Conservation (phyloP, 2,329 filamentous ascomycete genomes). For the Penicillium olsonii region DNA sequence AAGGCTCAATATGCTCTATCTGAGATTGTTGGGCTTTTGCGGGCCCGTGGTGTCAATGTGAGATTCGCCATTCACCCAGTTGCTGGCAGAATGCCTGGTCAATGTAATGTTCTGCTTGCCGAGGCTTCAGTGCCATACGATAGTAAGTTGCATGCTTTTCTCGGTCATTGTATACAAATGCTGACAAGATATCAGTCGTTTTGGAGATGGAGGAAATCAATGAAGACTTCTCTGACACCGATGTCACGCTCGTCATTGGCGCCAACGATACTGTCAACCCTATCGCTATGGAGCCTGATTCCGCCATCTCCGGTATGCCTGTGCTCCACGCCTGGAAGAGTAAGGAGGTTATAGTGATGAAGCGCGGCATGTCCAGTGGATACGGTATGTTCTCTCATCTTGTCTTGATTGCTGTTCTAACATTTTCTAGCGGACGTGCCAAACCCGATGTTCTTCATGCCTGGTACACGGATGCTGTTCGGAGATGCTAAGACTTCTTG, state of each 20-base stretch:
- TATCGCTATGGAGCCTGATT: slow-evolving; percentile 79
- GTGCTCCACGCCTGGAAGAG: slow-evolving; percentile 92
- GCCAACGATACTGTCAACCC: slow-evolving; percentile 94
- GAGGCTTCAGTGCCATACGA: slow-evolving; percentile 89
- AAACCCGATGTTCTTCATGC: slow-evolving; percentile 94
- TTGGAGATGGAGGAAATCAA: slow-evolving; percentile 97
- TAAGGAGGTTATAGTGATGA: slow-evolving; percentile 92
- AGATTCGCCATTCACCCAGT: slow-evolving; percentile 90
- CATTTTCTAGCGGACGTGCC: slow-evolving; percentile 72
- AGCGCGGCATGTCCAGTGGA: slow-evolving; percentile 82
- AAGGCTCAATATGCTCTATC: slow-evolving; percentile 91
- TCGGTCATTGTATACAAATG: not conserved
- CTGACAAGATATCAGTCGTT: slow-evolving; percentile 56
- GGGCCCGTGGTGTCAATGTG: slow-evolving; percentile 75
- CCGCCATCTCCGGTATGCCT: slow-evolving; percentile 87
- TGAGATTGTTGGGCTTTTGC: slow-evolving; percentile 73
- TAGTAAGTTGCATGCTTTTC: slow-evolving; percentile 45
- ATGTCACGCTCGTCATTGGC: slow-evolving; percentile 84
- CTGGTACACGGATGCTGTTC: slow-evolving; percentile 86
- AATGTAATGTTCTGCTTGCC: slow-evolving; percentile 87
- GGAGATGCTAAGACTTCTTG: slow-evolving; percentile 84
- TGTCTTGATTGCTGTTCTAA: slow-evolving; percentile 5
- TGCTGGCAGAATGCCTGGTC: slow-evolving; percentile 87
- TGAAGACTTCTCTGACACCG: slow-evolving; percentile 83
- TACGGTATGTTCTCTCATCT: slow-evolving; percentile 64